A percentile compares a stretch with the other conserved stretches of the same genome.
These are phyloP conservation scores for Dalbergia cultrata DNA, from an alignment of 306 rosid genomes.

Conservation along the genomic window DNA sequence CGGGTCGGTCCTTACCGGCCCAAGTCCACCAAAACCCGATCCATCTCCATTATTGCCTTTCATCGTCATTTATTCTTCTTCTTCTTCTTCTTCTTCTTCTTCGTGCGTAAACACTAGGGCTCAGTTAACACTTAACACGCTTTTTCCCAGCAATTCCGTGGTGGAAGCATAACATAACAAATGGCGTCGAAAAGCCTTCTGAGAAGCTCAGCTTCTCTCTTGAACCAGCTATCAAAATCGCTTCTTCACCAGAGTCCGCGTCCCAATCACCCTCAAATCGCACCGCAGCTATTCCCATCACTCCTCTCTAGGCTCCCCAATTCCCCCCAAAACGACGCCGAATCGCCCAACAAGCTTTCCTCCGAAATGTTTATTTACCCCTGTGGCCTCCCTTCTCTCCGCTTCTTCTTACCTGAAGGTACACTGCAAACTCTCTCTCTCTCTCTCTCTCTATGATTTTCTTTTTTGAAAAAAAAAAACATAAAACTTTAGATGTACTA, in stretches of 20 bases:
- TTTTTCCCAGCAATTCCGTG: no score
- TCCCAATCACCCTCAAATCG: constrained; percentile 49
- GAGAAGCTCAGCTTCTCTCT: constrained; percentile 67
- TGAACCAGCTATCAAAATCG: constrained; percentile 62
- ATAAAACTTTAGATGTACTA: no score
- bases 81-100: neutral
- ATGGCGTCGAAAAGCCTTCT: constrained; percentile 86
- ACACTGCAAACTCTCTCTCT: constrained; percentile 29
- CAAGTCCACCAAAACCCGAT: neutral
- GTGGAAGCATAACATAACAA: neutral
- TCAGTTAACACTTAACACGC: neutral
- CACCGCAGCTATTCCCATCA: constrained; percentile 73
- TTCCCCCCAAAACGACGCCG: constrained; percentile 65
- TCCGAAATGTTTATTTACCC: constrained; percentile 64
- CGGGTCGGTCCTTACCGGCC: neutral
- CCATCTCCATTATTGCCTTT: neutral
- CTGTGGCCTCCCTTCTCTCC: constrained; percentile 79
- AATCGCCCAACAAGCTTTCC: constrained; percentile 50
- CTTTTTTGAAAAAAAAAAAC: no score
- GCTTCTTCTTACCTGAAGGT: constrained; percentile 88
- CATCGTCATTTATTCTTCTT: no score
- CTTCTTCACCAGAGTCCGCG: constrained; percentile 47
- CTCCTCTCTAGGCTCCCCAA: constrained; percentile 56
- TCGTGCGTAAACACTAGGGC: neutral
- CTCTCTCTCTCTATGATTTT: no score